Base-by-base conservation (phyloP, 176 grass and related monocot genomes). In the Oryza coarctata region DNA sequence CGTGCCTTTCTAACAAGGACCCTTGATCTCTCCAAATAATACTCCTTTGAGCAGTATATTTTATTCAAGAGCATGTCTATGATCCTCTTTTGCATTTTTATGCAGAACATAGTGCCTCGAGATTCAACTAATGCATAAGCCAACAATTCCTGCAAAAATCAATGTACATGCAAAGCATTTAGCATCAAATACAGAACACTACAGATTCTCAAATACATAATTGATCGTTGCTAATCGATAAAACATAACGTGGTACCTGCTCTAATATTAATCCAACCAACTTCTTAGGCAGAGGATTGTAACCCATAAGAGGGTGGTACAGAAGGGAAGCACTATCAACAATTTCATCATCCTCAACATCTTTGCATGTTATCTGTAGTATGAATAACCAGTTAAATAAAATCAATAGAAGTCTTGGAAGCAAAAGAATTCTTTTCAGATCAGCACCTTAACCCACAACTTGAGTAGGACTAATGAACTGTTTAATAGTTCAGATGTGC, bases 391-490 rank as follows among this genome's bases (percentile, higher is more conserved):
- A 65, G 75, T 64, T 26, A 87, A 82, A 49, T 65, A 38, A 82
- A 80, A 32, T 79, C 27, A 77, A 69, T 73, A 35, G 20, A 43
- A 36, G 38, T 14, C 32, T 67, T 81, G 41, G 47, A 22, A 82
- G 63, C 57, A 25, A 25, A 32, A 71, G 25, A 35, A 18, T 41
- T 67, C 1, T 77, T 70, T 49, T 65, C n/a, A 27, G 7, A 39
- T 78, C 6, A 74, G 20, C 82, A 98, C 95, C 95, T 98, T 98
- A 80, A 93, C 88, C 95, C 92, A 98, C 58, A 82, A 70, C 68
- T 91, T 84, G 75, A 94, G 72, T 72, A 98, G 91, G 62, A 49
- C 47, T 31, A 89, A 91, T 69, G 82, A 88, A 23, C 88, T 75
- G 71, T 79, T 80, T 12, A 71, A 71, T 77, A 80, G 70, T 75